A percentile compares a stretch with the other conserved stretches of the same genome.
Evolutionary conservation across 805 yeast species (phyloP).

Genomic region (Sungouiozyma intestinalis): DNA sequence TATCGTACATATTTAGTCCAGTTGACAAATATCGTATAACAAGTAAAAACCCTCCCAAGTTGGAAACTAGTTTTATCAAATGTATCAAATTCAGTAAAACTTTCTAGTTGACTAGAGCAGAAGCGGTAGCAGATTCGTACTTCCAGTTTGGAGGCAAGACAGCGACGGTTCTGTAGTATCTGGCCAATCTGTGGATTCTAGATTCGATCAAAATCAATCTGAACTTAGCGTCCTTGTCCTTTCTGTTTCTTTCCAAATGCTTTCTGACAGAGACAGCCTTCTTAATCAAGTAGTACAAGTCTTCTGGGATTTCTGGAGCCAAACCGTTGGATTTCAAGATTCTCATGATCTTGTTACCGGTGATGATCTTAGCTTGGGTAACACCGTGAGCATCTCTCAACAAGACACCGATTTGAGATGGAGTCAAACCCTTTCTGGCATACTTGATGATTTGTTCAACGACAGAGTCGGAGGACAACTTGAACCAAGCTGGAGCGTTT

Average conservation of each 20-base stretch:
- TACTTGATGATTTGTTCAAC: conserved; percentile 98
- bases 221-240: conserved; percentile 99
- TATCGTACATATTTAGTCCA: neutral
- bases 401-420: conserved; percentile 98
- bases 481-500: conserved; percentile 99
- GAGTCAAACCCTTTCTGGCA: conserved; percentile 99
- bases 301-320: conserved; percentile 99
- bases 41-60: conserved; percentile 1
- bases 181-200: conserved; percentile 99
- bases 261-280: conserved; percentile 99
- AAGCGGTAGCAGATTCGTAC: conserved; percentile 99
- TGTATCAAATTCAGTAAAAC: conserved; percentile 11
- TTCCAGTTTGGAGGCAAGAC: conserved; percentile 99
- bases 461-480: conserved; percentile 87
- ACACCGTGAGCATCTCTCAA: conserved; percentile 99
- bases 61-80: conserved; percentile 3
- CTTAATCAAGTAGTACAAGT: conserved; percentile 96
- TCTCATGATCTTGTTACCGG: conserved; percentile 99
- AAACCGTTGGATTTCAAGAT: conserved; percentile 98
- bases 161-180: conserved; percentile 99
- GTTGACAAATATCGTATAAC: neutral
- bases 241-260: conserved; percentile 99
- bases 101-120: conserved; percentile 95
- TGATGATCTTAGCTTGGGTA: conserved; percentile 91
- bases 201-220: conserved; percentile 99